Conservation (phyloP, 2,329 filamentous ascomycete genomes). For the Nectriaceae sp. region DNA sequence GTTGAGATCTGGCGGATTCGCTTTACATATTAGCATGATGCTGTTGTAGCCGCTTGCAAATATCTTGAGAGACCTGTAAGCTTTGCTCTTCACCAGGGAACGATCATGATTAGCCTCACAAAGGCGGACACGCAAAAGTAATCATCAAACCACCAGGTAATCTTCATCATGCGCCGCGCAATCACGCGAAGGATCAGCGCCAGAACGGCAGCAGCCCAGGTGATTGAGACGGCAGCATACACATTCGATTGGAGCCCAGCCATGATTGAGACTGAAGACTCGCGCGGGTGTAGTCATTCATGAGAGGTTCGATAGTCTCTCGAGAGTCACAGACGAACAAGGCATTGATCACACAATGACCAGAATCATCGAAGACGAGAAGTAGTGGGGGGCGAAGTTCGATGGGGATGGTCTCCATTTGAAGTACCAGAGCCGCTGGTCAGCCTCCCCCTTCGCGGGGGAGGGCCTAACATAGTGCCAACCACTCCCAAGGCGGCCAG, state of each 20-base stretch:
- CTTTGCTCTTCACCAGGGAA: neutral
- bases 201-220: slow-evolving; percentile 22
- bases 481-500: too few relatives aligned
- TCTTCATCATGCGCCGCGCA: slow-evolving; percentile 25
- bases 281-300: neutral
- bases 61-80: too few relatives aligned
- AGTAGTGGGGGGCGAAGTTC: too few relatives aligned
- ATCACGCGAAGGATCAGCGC: slow-evolving; percentile 20
- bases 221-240: slow-evolving; percentile 16
- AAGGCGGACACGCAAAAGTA: slow-evolving; percentile 25
- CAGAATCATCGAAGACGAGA: too few relatives aligned
- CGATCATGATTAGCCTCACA: slow-evolving; percentile 10
- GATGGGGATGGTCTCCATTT: too few relatives aligned
- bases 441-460: too few relatives aligned
- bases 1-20: neutral
- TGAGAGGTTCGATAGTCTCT: too few relatives aligned
- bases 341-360: too few relatives aligned
- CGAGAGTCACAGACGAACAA: too few relatives aligned
- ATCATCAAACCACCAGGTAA: slow-evolving; percentile 26
- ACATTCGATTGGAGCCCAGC: slow-evolving; percentile 20
- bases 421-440: too few relatives aligned
- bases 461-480: too few relatives aligned
- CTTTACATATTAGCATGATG: slow-evolving; percentile 19
- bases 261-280: slow-evolving; percentile 8
- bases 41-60: slow-evolving; percentile 18